Conservation (phyloP, 495 filamentous ascomycete genomes). For the Hypomontagnella monticulosa region DNA sequence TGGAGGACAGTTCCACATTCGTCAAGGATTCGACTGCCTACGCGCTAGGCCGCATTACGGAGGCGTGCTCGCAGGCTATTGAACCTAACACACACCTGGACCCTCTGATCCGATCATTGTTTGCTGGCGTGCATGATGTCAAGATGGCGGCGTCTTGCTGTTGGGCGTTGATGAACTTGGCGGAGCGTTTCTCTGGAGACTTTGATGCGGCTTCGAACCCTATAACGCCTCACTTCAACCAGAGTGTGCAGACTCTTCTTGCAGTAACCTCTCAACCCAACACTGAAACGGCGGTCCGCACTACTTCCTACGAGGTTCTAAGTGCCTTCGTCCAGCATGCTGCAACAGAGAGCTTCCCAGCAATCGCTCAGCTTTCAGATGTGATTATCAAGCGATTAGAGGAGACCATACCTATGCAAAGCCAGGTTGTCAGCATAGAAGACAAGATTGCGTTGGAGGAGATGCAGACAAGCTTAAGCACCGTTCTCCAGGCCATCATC, state of each 20-base stretch:
- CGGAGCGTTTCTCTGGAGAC: conserved; percentile 91
- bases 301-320: conserved; percentile 97
- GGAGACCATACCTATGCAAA: conserved; percentile 88
- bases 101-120: conserved; percentile 85
- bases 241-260: conserved; percentile 86
- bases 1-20: conserved; percentile 87
- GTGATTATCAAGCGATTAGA: conserved; percentile 89
- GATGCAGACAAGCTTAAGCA: conserved; percentile 95
- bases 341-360: conserved; percentile 81
- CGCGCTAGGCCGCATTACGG: conserved; percentile 93
- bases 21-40: conserved; percentile 98
- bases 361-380: conserved; percentile 82
- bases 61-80: conserved; percentile 86
- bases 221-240: conserved; percentile 89
- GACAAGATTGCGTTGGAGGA: conserved; percentile 94
- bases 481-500: conserved; percentile 88
- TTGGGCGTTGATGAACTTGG: conserved; percentile 98
- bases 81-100: conserved; percentile 84
- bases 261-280: conserved; percentile 83
- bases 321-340: conserved; percentile 91
- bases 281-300: conserved; percentile 92
- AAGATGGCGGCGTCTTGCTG: conserved; percentile 99
- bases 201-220: conserved; percentile 78
- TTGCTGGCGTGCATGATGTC: conserved; percentile 87
- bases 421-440: conserved; percentile 95